phyloP scores from a whole-genome alignment of 768 basidiomycete genomes.

The Postia placenta region DNA sequence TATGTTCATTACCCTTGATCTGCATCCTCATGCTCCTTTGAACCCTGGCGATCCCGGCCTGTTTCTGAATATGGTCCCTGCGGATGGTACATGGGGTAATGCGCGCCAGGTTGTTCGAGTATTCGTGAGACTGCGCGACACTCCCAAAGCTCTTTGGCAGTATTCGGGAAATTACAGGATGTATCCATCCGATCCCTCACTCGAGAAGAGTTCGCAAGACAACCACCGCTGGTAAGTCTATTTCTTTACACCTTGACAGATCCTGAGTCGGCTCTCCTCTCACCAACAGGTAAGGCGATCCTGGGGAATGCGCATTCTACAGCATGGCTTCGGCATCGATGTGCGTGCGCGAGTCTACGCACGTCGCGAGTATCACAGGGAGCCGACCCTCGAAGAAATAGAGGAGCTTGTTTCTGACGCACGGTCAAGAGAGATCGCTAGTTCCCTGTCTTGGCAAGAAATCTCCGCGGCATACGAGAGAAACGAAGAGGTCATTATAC shows the following conservation, averaged over 20 bases:
- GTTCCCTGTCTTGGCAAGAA: constrained; percentile 1
- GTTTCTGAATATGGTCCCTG: constrained; percentile 5
- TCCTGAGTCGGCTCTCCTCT: neutral
- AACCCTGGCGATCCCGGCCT: constrained; percentile 9
- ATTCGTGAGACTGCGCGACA: constrained; percentile 5
- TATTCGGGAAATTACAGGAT: constrained; percentile 10
- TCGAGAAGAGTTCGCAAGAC: constrained; percentile 1
- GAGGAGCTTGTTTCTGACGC: neutral
- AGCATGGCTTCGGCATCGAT: constrained; percentile 1
- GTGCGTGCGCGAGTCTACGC: constrained; percentile 4
- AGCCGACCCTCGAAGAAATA: constrained; percentile 7
- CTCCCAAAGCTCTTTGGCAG: constrained; percentile 3
- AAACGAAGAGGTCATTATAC: constrained; percentile 1
- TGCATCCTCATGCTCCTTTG: constrained; percentile 12
- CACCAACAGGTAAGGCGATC: neutral
- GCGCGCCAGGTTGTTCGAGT: neutral
- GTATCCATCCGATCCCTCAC: constrained; percentile 6
- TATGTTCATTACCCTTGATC: constrained; percentile 6
- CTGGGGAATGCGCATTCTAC: constrained; percentile 6
- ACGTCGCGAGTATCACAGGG: constrained; percentile 1
- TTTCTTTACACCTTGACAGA: neutral
- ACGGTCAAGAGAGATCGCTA: neutral
- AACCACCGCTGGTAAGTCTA: neutral
- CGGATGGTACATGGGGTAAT: neutral
- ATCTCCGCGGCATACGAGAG: constrained; percentile 3